These are phyloP conservation scores for Rhododendron simsii DNA, from an alignment of 148 eudicot species.

Conservation along the genomic window DNA sequence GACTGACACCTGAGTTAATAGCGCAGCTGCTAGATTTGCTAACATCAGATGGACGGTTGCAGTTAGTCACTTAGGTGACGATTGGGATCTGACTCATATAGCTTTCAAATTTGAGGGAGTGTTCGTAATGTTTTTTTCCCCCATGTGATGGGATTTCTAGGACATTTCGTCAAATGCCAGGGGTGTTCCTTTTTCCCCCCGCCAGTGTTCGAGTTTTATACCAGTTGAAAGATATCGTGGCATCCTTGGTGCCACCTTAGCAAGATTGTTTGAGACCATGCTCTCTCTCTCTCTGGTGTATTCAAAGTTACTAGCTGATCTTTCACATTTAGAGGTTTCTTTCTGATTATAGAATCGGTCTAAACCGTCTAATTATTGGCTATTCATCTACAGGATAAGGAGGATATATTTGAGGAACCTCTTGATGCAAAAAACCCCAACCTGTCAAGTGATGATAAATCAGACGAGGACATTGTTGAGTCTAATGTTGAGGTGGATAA, in stretches of 20 bases:
- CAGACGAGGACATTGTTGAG: slow-evolving; percentile 41
- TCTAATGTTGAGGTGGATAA: slow-evolving; percentile 69
- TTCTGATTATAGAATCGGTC: not conserved
- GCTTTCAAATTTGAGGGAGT: not conserved
- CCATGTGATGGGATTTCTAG: not conserved
- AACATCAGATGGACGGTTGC: not conserved
- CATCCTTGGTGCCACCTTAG: not conserved
- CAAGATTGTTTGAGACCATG: not conserved
- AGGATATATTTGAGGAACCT: slow-evolving; percentile 11
- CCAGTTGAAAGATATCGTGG: not conserved
- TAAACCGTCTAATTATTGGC: not conserved
- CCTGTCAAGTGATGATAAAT: slow-evolving; percentile 18
- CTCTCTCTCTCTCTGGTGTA: not conserved
- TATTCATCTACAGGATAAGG: slow-evolving; percentile 27
- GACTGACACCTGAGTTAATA: not conserved
- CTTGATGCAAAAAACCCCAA: slow-evolving; percentile 8
- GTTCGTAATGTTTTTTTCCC: not conserved
- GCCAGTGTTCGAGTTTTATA: not conserved
- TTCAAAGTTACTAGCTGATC: not conserved
- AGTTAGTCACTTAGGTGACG: not conserved
- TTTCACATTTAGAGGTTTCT: not conserved
- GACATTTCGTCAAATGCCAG: not conserved
- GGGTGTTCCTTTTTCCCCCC: not conserved
- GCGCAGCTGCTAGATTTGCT: not conserved
- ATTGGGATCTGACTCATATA: not conserved